Base-by-base conservation (phyloP, 2,329 filamentous ascomycete genomes). In the Aspergillus novofumigatus region DNA sequence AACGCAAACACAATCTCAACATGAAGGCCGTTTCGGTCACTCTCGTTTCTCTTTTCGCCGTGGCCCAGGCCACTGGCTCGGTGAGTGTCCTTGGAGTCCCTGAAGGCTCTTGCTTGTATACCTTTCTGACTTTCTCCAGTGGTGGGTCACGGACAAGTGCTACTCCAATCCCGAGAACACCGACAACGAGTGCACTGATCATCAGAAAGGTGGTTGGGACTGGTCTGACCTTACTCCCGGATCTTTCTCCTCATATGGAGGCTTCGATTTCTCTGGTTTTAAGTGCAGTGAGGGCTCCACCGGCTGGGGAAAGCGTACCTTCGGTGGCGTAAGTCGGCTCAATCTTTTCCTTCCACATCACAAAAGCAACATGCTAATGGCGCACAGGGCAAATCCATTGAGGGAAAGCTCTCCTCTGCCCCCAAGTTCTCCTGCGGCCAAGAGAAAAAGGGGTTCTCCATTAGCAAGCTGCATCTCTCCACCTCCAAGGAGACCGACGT, bases 401-500 rank as follows among this genome's bases (percentile, higher is more conserved):
- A 79, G 63, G 86, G 85, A 61, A 75, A 75, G 50, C 81, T 79
- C 51, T 54, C 51, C 29, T 77, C 81, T 28, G 81, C 82, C 56
- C 85, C 86, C 38, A 84, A 81, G 59, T 87, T 91, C 72, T 73
- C 76, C n/a, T 81, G 76, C 61, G 80, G 81, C 67, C 78, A 78
- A 57, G 70, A 76, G 41, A 73, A 81, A 64, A 78, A 82, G 53
- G 74, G 70, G 62, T 94, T 96, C 81, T 94, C 92, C 38, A 85
- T 96, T 68, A 84, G 80, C 62, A 81, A 85, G 66, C 84, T 96
- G 74, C 81, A 93, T 62, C 79, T 97, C 65, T 85, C 85, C 49
- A 82, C 86, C 62, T 86, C 91, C 69, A 86, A 88, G 69, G 88
- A 93, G 75, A 86, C 85, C 65, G 86, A 92, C 62, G 78, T 97